Base-by-base conservation (phyloP, 1,284 basidiomycete species). In the Xanthoconium separans region DNA sequence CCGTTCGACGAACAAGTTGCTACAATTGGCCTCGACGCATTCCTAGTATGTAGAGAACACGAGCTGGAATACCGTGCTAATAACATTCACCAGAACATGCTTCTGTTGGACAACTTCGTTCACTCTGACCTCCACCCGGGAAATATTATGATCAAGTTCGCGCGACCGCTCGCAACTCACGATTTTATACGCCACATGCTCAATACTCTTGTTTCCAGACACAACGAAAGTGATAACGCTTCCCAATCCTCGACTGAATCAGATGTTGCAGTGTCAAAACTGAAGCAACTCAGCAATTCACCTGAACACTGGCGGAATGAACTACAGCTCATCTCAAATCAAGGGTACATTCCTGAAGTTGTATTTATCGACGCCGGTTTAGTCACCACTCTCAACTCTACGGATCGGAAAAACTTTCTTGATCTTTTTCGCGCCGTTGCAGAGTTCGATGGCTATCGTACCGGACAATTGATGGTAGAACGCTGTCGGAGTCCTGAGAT, bases 121-220 rank as follows among this genome's bases (percentile, higher is more conserved):
- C 96, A 99, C 70, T 87, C 95, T 4, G 96, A 97, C 71, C 79
- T 97, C 27, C 91, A 93, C 71, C 93, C 94, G 0, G 96, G 96
- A 30, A 98, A 98, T 71, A 96, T 98, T 72, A 94, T 98, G 89
- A 87, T 98, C 75, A 96, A 95, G 70, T 97, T 98, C 73, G 88
- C 87, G 69, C 90, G 89, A 68, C 91, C 91, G 0, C 78, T 83
- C 9, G 80, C 84, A 1, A 85, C 84, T 2, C 73, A 77, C 47
- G 78, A 81, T 57, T 72, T 92, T 43, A 70, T 88, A 43, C 73
- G 76, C 59, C 81, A 80, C 64, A 73, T 87, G 42, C 83, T 79
- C 65, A 61, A 66, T 12, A 71, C 73, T 20, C 57, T 82, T 33
- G 65, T 77, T 58, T 65, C 61, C 43, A 60, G 65, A 29, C 54